Percentiles rank a stretch among this genome's conserved stretches.
Evolutionary conservation across 2,329 filamentous ascomycete species (phyloP).

Genomic region (Epichloe sibirici): DNA sequence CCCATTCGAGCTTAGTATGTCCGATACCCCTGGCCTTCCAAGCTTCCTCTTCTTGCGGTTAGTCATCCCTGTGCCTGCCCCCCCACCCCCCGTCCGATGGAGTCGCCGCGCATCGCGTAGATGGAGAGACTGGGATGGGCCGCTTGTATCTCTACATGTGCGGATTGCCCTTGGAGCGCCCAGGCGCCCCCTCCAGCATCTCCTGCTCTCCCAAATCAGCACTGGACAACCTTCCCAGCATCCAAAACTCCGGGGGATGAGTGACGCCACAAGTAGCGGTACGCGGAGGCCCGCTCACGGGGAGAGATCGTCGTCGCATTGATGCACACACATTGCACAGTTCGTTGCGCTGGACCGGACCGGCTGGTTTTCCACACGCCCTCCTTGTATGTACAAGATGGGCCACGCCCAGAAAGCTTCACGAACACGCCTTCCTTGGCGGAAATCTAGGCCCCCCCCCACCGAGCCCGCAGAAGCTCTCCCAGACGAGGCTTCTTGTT

Average conservation of each 20-base stretch:
- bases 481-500: background rate
- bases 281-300: background rate
- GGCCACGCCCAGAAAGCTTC: background rate
- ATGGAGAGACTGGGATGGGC: background rate
- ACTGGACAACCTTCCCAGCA: background rate
- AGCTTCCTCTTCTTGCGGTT: background rate
- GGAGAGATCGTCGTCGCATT: background rate
- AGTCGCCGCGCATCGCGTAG: conserved; percentile 10
- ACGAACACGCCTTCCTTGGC: background rate
- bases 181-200: too few species aligned
- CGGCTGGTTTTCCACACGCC: background rate
- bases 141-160: background rate
- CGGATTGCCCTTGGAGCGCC: background rate
- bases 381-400: background rate
- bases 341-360: background rate
- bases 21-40: conserved; percentile 10
- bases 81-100: background rate
- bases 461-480: too few species aligned
- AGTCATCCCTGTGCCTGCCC: background rate
- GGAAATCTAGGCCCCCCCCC: background rate
- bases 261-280: background rate
- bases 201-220: too few species aligned
- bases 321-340: background rate
- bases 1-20: conserved; percentile 8
- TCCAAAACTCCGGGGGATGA: background rate